Base-by-base conservation (phyloP, 768 basidiomycete genomes). In the Leccinum subgranulosum region DNA sequence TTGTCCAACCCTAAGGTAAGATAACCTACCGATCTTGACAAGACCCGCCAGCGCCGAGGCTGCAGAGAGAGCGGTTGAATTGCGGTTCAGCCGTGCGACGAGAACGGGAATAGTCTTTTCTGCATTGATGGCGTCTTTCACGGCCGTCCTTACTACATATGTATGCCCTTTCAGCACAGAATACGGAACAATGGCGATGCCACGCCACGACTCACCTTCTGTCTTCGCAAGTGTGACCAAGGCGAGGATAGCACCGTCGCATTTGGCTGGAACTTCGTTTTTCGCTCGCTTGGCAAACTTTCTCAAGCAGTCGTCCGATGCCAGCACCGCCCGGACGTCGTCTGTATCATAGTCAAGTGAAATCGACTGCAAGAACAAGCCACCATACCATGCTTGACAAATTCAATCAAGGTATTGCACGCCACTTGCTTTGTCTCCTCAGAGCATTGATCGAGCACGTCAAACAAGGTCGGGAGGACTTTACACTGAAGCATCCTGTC, bases 381-480 rank as follows among this genome's bases (percentile, higher is more conserved):
- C n/a, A n/a, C n/a, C 59, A 10, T 54, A 69, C 69, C 63, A 53
- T 66, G 19, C 23, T 51, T 41, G 25, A 55, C 61, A 17, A 69
- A 65, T 11, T 48, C 15, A 21, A 61, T 41, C 51, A 70, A 31
- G 6, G 60, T 63, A 6, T 51, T 25, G 5, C 64, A 58, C 1
- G 59, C 29, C 0, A 59, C 59, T 31, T 56, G 57, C 47, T 58
- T 68, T 3, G 59, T 61, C 39, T 64, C 63, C 1, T 60, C 57
- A 10, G 69, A 69, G 39, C 60, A 66, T 21, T 41, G 56, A 45
- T 59, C 51, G 1, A 73, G 59, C 59, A 64, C 56, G 17, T 67
- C 64, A 10, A 67, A 23, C 6, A 71, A 56, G 7, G 23, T 57
- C 0, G 57, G 34, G 0, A 73, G 54, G 14, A 60, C 59, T 34